Evolutionary conservation across 129 eudicot genomes (phyloP), one percentile per base, ranked within the genome.

Genomic region (Artemisia annua): DNA sequence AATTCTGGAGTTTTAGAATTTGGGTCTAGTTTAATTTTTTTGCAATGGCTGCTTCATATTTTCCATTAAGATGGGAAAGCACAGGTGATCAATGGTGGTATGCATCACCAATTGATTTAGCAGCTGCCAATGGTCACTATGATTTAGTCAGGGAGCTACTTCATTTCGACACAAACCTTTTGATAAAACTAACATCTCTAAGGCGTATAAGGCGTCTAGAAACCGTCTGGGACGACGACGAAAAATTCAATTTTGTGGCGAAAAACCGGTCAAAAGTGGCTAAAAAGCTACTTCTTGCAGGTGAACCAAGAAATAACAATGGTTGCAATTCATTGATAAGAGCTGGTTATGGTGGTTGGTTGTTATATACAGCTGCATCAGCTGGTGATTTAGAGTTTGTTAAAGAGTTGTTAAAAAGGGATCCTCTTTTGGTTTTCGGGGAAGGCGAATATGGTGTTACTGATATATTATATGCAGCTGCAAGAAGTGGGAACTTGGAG

Each of bases 61-160:
- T 89, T 43, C 98, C 98, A 30, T 70, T 93, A 59, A 79, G 96
- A 70, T 93, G 98, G 98, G 96, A 93, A 66, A 93, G 88, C 83
- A 93, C 98, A 0, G 96, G 98, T 3, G 90, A 93, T 72, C 96
- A 93, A 72, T 93, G 98, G 98, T 93, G 98, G 98, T 93, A 82
- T 77, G 96, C 89, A 50, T 83, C 96, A 0, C 96, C 98, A 16
- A 87, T 93, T 10, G 98, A 93, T 80, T 82, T 85, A 66, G 96
- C 95, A 49, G 96, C 98, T 22, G 96, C 96, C 8, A 93, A 86
- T 79, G 98, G 96, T 16, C 96, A 85, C 74, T 89, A 83, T 66
- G 96, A 93, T 66, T 7, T 93, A 24, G 98, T 89, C 16, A 80
- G 85, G 44, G 89, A 89, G 77, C 90, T 93, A 11, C 92, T 93